Conservation (phyloP, 2,329 filamentous ascomycete species). For the Ophiostoma australiae region DNA sequence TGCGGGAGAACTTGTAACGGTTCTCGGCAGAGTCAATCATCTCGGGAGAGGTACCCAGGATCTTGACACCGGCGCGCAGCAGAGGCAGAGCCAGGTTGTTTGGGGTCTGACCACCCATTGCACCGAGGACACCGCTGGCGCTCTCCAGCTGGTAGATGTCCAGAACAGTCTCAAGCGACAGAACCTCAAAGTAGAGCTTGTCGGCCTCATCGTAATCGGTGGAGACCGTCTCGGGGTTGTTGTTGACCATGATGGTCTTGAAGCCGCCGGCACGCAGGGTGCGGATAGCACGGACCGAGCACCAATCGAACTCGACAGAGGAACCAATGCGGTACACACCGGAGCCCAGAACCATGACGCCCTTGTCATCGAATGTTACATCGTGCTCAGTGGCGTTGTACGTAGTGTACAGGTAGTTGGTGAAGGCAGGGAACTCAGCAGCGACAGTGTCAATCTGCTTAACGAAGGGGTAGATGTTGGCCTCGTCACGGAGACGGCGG, state of each 20-base stretch:
- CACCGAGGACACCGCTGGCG: slow-evolving; percentile 79
- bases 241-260: slow-evolving; percentile 97
- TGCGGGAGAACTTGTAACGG: slow-evolving; percentile 96
- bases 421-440: slow-evolving; percentile 88
- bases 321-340: slow-evolving; percentile 97
- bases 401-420: slow-evolving; percentile 94
- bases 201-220: slow-evolving; percentile 2
- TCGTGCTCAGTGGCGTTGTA: slow-evolving; percentile 90
- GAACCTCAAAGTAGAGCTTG: slow-evolving; percentile 79
- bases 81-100: slow-evolving; percentile 96
- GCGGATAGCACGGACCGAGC: slow-evolving; percentile 87
- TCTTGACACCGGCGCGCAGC: slow-evolving; percentile 81
- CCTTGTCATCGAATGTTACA: slow-evolving; percentile 77
- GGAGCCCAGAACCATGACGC: slow-evolving; percentile 92
- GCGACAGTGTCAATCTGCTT: slow-evolving; percentile 99
- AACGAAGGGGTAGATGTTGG: slow-evolving; percentile 79
- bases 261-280: slow-evolving; percentile 77
- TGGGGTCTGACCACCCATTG: slow-evolving; percentile 94
- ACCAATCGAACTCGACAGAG: slow-evolving; percentile 99
- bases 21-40: slow-evolving; percentile 99
- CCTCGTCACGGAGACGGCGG: slow-evolving; percentile 75
- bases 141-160: slow-evolving; percentile 90
- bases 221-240: slow-evolving; percentile 74
- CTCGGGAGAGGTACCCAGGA: slow-evolving; percentile 92
- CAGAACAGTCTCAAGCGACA: slow-evolving; percentile 80